Conservation (phyloP, 2,329 filamentous ascomycete species). For the Beauveria varroae region DNA sequence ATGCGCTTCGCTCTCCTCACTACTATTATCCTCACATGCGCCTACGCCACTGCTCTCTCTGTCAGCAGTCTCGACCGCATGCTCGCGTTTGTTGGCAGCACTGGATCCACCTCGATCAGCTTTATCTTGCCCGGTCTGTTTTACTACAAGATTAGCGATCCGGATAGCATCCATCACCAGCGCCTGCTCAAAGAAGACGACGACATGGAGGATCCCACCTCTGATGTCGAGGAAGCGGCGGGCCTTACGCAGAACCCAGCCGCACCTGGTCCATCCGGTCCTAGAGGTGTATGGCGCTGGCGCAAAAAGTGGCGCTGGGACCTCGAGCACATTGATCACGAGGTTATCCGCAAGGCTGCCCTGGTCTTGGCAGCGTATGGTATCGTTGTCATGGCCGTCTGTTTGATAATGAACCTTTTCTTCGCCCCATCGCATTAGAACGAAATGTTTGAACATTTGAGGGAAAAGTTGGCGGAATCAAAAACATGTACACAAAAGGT, state of each 20-base stretch:
- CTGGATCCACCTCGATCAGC: constrained; percentile 89
- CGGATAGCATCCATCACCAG: constrained; percentile 80
- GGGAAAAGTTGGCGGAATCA: background rate
- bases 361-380: constrained; percentile 78
- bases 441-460: background rate
- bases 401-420: constrained; percentile 77
- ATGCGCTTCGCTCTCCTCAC: constrained; percentile 84
- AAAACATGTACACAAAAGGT: constrained; percentile 2
- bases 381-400: constrained; percentile 79
- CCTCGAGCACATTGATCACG: constrained; percentile 55
- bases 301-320: constrained; percentile 52
- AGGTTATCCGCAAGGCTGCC: constrained; percentile 62
- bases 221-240: constrained; percentile 41
- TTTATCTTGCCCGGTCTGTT: constrained; percentile 95
- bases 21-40: constrained; percentile 73
- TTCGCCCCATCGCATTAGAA: constrained; percentile 57
- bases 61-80: constrained; percentile 86
- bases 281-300: constrained; percentile 38
- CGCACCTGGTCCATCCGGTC: constrained; percentile 28
- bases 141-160: constrained; percentile 96
- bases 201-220: constrained; percentile 57
- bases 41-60: constrained; percentile 83
- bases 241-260: constrained; percentile 39
- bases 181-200: constrained; percentile 86
- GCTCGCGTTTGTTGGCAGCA: constrained; percentile 89